A percentile compares a stretch with the other conserved stretches of the same genome.
phyloP scores from a whole-genome alignment of 2,329 filamentous ascomycete genomes.

The Monosporascus sp. region DNA sequence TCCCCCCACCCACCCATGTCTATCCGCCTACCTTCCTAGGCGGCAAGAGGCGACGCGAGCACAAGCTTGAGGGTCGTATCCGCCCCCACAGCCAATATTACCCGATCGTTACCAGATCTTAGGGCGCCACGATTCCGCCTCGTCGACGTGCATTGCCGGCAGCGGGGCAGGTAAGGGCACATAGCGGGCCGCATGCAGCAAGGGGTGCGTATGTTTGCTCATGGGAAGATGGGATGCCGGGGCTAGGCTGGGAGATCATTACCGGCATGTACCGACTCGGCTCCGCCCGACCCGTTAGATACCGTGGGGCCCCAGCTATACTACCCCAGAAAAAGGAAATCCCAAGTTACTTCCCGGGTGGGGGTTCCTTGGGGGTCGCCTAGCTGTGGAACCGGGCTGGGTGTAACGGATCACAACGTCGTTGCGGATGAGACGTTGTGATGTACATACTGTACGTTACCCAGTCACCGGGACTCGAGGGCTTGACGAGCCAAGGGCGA shows the following conservation, averaged over 20 bases:
- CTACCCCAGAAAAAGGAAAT: too few species aligned
- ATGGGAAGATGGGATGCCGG: not conserved
- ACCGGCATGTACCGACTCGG: not conserved
- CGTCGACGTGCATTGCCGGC: not conserved
- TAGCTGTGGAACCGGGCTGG: not conserved
- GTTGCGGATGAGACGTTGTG: not conserved
- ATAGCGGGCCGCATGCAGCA: not conserved
- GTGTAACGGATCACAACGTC: not conserved
- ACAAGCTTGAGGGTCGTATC: not conserved
- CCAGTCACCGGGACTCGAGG: slow-evolving; percentile 15
- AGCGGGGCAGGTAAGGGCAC: not conserved
- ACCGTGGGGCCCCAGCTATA: too few species aligned
- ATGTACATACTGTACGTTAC: slow-evolving; percentile 11
- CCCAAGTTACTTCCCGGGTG: too few species aligned
- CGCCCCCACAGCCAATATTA: not conserved
- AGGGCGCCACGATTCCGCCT: not conserved
- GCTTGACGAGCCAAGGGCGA: slow-evolving; percentile 8
- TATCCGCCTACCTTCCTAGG: not conserved
- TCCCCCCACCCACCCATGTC: not conserved
- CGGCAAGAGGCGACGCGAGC: not conserved
- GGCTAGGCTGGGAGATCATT: not conserved
- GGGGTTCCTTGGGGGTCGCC: too few species aligned
- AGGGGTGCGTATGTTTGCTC: not conserved
- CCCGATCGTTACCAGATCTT: not conserved
- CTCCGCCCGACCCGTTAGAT: not conserved